Conservation (phyloP, 768 basidiomycete species). For the Cystofilobasidium ferigula region DNA sequence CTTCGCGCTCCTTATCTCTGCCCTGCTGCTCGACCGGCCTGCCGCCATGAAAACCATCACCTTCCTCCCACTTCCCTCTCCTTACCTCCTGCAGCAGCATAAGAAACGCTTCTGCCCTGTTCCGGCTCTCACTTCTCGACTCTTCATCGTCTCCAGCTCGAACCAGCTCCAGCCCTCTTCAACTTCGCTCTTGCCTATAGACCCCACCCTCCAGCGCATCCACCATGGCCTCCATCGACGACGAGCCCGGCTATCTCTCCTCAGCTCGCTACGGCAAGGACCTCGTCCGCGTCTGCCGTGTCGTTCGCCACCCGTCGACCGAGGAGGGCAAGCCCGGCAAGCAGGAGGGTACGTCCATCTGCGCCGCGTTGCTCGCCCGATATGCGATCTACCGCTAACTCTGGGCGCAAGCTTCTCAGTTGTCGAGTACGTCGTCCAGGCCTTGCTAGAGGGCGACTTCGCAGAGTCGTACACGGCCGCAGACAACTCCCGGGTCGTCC, state of each 20-base stretch:
- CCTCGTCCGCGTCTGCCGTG: conserved; percentile 70
- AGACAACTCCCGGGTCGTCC: conserved; percentile 76
- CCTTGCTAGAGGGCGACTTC: conserved; percentile 73
- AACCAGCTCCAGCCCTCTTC: not conserved
- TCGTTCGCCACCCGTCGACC: conserved; percentile 51
- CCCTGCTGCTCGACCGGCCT: too few relatives aligned
- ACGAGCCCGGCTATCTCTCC: conserved; percentile 20
- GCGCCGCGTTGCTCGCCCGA: too few relatives aligned
- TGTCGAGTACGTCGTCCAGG: conserved; percentile 65
- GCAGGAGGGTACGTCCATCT: conserved; percentile 27
- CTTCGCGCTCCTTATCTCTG: too few relatives aligned
- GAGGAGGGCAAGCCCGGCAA: conserved; percentile 41
- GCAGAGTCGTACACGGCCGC: conserved; percentile 64
- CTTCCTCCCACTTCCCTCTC: too few relatives aligned
- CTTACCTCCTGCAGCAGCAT: too few relatives aligned
- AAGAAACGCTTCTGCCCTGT: too few relatives aligned
- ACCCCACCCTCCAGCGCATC: not conserved
- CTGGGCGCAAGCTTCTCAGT: too few relatives aligned
- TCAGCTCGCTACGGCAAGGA: conserved; percentile 39
- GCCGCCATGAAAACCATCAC: too few relatives aligned
- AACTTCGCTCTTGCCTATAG: not conserved
- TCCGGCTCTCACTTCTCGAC: too few relatives aligned
- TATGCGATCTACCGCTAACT: too few relatives aligned
- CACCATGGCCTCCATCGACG: not conserved
- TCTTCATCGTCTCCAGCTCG: too few relatives aligned